A percentile compares a stretch with the other conserved stretches of the same genome.
These are phyloP conservation scores for Neoascochyta sp. DNA, from an alignment of 2,329 filamentous ascomycete species.

Conservation along the genomic window DNA sequence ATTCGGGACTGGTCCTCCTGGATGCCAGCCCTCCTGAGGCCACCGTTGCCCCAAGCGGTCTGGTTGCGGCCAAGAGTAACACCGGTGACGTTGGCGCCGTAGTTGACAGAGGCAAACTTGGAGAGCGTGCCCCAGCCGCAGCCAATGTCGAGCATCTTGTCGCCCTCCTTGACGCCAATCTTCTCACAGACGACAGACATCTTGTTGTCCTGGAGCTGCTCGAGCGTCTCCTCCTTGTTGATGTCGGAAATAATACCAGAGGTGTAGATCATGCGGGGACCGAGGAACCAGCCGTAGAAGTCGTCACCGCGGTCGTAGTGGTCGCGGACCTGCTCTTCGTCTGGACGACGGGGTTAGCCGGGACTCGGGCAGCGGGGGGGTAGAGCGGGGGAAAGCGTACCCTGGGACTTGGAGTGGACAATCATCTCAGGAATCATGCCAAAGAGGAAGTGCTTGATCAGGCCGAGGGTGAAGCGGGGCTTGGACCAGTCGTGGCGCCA, in stretches of 20 bases:
- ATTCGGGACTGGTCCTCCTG: constrained; percentile 85
- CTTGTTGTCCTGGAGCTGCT: constrained; percentile 98
- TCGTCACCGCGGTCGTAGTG: constrained; percentile 98
- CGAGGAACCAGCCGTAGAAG: constrained; percentile 98
- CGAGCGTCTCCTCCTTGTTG: constrained; percentile 81
- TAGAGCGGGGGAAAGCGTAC: constrained; percentile 43
- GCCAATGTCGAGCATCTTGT: constrained; percentile 87
- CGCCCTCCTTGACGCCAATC: constrained; percentile 76
- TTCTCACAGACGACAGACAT: constrained; percentile 93
- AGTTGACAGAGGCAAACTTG: constrained; percentile 89
- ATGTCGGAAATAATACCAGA: constrained; percentile 89
- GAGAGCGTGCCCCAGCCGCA: constrained; percentile 97
- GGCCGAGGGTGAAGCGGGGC: constrained; percentile 81
- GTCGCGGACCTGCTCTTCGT: constrained; percentile 95
- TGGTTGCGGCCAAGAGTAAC: constrained; percentile 94
- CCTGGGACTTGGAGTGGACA: constrained; percentile 87
- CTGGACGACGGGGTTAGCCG: constrained; percentile 47
- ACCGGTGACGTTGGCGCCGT: constrained; percentile 79
- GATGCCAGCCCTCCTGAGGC: constrained; percentile 76
- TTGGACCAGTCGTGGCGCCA: constrained; percentile 96
- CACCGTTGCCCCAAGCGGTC: constrained; percentile 93
- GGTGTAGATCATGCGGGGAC: constrained; percentile 98
- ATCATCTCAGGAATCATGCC: constrained; percentile 86
- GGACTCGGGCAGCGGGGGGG: neutral
- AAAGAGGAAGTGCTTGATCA: constrained; percentile 86